Conservation (phyloP, 306 rosid species). For the Citrullus colocynthis region DNA sequence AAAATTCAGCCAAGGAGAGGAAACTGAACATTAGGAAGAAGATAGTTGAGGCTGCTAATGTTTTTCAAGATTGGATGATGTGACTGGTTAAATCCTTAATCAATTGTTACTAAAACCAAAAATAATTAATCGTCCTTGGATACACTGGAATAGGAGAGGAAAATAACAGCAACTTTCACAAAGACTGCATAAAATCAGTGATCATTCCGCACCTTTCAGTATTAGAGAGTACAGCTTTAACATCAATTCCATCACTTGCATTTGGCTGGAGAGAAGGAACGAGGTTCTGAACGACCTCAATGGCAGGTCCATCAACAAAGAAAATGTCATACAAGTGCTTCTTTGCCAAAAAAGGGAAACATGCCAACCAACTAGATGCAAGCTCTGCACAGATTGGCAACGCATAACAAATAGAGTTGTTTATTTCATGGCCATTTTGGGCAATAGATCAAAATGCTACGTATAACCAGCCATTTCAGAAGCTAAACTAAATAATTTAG, state of each 20-base stretch:
- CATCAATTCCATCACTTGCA: constrained; percentile 39
- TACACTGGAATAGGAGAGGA: not conserved
- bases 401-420: not conserved
- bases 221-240: constrained; percentile 42
- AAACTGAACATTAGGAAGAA: not conserved
- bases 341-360: constrained; percentile 60
- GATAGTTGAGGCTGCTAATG: not conserved
- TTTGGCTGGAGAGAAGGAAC: constrained; percentile 51
- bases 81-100: not conserved
- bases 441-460: not conserved
- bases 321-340: constrained; percentile 65
- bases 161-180: not conserved
- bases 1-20: not conserved
- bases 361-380: constrained; percentile 75
- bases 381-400: constrained; percentile 52
- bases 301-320: constrained; percentile 46
- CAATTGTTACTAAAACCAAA: not conserved
- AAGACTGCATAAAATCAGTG: not conserved
- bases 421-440: not conserved
- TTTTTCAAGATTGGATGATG: not conserved
- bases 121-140: not conserved
- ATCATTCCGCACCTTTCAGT: constrained; percentile 45
- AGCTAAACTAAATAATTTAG: not conserved
- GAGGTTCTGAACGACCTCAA: constrained; percentile 71
- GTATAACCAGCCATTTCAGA: not conserved